Percentiles rank a stretch among this genome's conserved stretches.
phyloP scores from a whole-genome alignment of 2,329 filamentous ascomycete genomes.

The Fusarium equiseti region DNA sequence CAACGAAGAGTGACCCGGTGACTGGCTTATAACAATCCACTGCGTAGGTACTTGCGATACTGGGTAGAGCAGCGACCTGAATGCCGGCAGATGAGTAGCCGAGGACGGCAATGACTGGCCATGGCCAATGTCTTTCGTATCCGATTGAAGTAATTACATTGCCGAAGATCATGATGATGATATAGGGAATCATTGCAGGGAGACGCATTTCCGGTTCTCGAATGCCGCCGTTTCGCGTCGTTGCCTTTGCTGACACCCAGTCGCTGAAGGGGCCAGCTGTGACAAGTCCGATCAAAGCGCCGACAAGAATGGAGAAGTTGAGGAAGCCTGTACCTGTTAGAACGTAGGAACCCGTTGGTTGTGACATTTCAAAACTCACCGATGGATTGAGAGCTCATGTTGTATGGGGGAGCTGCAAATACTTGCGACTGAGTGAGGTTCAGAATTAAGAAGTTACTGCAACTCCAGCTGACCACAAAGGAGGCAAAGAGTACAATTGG shows the following conservation, averaged over 20 bases:
- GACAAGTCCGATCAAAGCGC: constrained; percentile 1
- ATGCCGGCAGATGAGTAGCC: constrained; percentile 1
- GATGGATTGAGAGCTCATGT: constrained; percentile 10
- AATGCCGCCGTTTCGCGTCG: not conserved
- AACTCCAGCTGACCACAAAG: constrained; percentile 18
- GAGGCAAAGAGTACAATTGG: constrained; percentile 9
- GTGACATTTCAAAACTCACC: not conserved
- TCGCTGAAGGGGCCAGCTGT: constrained; percentile 10
- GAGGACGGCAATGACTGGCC: constrained; percentile 4
- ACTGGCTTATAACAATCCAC: constrained; percentile 14
- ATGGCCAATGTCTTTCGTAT: constrained; percentile 6
- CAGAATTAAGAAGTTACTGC: constrained; percentile 16
- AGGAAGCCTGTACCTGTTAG: not conserved
- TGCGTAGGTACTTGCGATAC: constrained; percentile 5
- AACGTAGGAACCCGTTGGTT: not conserved
- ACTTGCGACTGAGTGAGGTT: constrained; percentile 13
- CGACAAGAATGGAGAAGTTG: constrained; percentile 5
- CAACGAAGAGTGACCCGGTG: constrained; percentile 3
- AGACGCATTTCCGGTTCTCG: constrained; percentile 14
- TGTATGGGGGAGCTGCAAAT: constrained; percentile 4
- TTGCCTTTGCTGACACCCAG: constrained; percentile 6
- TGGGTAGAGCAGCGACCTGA: not conserved
- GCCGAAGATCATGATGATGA: constrained; percentile 5
- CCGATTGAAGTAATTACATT: not conserved
- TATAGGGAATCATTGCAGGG: constrained; percentile 2